Evolutionary conservation across 257 asterid genomes (phyloP).

Genomic region (Jacaranda copaia): DNA sequence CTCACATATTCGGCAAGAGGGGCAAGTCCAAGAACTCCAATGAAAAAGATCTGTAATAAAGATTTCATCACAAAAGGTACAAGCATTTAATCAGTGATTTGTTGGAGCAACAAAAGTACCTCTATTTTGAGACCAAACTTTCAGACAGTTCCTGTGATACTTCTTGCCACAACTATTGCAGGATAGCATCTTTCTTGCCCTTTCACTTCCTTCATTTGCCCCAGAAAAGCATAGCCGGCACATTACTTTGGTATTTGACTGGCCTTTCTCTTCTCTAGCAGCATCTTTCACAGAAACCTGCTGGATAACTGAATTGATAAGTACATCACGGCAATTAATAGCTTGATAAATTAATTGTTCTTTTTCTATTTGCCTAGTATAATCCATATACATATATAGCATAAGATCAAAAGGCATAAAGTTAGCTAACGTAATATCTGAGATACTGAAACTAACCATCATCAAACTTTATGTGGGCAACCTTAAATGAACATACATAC

Average conservation of each 20-base stretch:
- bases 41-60: constrained; percentile 84
- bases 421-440: not conserved
- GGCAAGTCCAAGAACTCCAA: constrained; percentile 99
- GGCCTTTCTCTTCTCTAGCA: constrained; percentile 77
- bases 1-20: constrained; percentile 96
- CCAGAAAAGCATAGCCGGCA: constrained; percentile 92
- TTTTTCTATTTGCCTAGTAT: not conserved
- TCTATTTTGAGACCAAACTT: constrained; percentile 89
- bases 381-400: not conserved
- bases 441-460: constrained; percentile 20
- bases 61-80: constrained; percentile 31
- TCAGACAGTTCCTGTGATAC: constrained; percentile 88
- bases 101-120: constrained; percentile 47
- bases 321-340: not conserved
- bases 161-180: constrained; percentile 91
- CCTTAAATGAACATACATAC: not conserved
- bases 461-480: not conserved
- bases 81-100: not conserved
- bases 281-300: constrained; percentile 63
- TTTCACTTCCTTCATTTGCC: constrained; percentile 86
- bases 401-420: not conserved
- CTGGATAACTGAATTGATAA: constrained; percentile 25
- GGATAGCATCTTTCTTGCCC: constrained; percentile 86
- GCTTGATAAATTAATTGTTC: not conserved
- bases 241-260: constrained; percentile 72